These are phyloP conservation scores for Gentiana dahurica DNA, from an alignment of 257 asterid genomes.

Conservation along the genomic window DNA sequence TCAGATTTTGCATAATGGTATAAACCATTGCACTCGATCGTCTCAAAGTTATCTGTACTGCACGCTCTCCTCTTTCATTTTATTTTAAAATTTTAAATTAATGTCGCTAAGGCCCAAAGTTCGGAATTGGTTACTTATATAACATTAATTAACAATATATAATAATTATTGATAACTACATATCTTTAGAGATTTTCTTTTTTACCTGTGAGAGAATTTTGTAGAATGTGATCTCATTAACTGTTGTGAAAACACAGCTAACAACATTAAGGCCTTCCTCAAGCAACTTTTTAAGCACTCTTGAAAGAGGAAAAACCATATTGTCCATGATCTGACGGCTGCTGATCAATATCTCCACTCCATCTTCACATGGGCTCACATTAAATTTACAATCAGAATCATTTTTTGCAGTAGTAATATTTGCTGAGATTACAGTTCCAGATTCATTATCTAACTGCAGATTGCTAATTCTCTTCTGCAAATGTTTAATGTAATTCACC, in stretches of 20 bases:
- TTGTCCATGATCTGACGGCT: slow-evolving; percentile 6
- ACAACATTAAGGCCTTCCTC: slow-evolving; percentile 23
- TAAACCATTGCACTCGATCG: too few species aligned
- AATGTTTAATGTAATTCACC: slow-evolving; percentile 28
- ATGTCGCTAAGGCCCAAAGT: too few species aligned
- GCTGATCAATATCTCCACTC: slow-evolving; percentile 32
- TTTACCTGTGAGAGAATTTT: slow-evolving; percentile 40
- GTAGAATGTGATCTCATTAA: slow-evolving; percentile 22
- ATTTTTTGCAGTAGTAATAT: neutral
- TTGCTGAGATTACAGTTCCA: slow-evolving; percentile 2
- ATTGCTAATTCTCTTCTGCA: slow-evolving; percentile 25
- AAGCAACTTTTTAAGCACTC: slow-evolving; percentile 22
- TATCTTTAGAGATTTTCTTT: too few species aligned
- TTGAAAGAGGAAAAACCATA: slow-evolving; percentile 19
- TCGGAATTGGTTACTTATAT: too few species aligned
- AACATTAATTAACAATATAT: too few species aligned
- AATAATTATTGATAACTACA: too few species aligned
- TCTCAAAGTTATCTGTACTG: too few species aligned
- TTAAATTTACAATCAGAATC: neutral
- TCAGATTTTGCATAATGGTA: too few species aligned
- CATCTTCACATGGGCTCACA: slow-evolving; percentile 24
- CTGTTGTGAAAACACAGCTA: slow-evolving; percentile 29
- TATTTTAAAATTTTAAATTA: too few species aligned
- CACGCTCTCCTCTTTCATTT: too few species aligned
- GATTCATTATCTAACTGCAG: slow-evolving; percentile 20